Percentiles rank a stretch among this genome's conserved stretches.
These are phyloP conservation scores for Oenanthe javanica DNA, from an alignment of 140 eudicot genomes.

Conservation along the genomic window DNA sequence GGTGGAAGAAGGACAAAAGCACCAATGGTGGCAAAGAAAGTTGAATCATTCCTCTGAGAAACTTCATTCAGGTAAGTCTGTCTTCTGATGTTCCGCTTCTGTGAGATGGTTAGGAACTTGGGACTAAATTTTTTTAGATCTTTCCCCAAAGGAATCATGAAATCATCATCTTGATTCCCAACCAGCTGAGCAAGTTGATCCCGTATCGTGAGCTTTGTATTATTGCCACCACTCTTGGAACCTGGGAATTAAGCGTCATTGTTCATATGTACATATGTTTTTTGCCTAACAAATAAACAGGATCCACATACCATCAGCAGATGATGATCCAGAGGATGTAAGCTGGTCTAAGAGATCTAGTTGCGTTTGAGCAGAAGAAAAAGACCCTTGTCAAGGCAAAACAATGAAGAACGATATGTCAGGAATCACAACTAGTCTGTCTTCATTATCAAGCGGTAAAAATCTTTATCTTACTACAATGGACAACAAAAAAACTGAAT, in stretches of 20 bases:
- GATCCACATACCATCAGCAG: slow-evolving; percentile 41
- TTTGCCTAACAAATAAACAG: not conserved
- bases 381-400: slow-evolving; percentile 24
- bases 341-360: slow-evolving; percentile 87
- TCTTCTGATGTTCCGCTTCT: slow-evolving; percentile 85
- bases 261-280: not conserved
- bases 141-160: slow-evolving; percentile 71
- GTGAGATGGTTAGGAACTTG: slow-evolving; percentile 77
- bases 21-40: slow-evolving; percentile 79
- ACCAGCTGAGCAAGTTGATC: slow-evolving; percentile 67
- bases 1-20: slow-evolving; percentile 95
- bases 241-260: slow-evolving; percentile 28
- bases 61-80: slow-evolving; percentile 83
- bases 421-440: slow-evolving; percentile 6
- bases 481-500: too few species aligned
- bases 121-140: slow-evolving; percentile 64
- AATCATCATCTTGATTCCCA: slow-evolving; percentile 83
- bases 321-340: slow-evolving; percentile 40
- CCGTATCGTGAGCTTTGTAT: slow-evolving; percentile 47
- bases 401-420: slow-evolving; percentile 16
- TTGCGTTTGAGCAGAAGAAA: slow-evolving; percentile 70
- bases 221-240: slow-evolving; percentile 43
- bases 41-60: slow-evolving; percentile 75
- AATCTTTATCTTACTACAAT: not conserved
- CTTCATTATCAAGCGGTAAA: not conserved